Conservation (phyloP, 495 filamentous ascomycete genomes). For the Baudoinia panamericana region DNA sequence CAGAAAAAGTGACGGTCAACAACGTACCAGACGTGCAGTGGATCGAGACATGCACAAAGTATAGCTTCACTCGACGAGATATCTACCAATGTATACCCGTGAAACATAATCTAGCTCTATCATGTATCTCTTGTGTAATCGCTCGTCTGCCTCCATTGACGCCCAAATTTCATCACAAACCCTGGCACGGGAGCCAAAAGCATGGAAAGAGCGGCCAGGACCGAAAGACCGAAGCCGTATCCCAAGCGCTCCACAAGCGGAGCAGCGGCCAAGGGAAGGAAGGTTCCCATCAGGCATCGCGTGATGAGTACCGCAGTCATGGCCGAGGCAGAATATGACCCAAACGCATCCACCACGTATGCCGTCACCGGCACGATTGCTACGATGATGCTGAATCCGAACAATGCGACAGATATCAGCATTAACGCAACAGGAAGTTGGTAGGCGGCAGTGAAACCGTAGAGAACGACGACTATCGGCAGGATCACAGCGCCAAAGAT, state of each 20-base stretch:
- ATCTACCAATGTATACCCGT: no score
- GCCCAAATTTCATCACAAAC: conserved; percentile 38
- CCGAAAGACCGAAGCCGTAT: conserved; percentile 38
- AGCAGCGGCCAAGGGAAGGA: conserved; percentile 37
- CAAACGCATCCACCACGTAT: conserved; percentile 47
- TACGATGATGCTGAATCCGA: conserved; percentile 33
- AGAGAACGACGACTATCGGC: conserved; percentile 33
- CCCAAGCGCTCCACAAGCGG: conserved; percentile 36
- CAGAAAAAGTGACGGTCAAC: no score
- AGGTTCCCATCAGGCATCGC: conserved; percentile 41
- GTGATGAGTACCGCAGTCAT: conserved; percentile 43
- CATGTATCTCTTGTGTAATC: conserved; percentile 28
- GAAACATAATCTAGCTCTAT: no score
- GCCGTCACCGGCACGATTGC: conserved; percentile 38
- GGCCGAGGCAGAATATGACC: conserved; percentile 41
- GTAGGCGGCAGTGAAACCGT: conserved; percentile 37
- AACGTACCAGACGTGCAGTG: no score
- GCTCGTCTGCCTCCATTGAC: conserved; percentile 37
- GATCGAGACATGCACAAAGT: no score
- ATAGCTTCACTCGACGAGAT: no score
- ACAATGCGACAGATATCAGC: conserved; percentile 30
- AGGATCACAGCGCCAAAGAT: conserved; percentile 32
- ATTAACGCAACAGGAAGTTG: conserved; percentile 30
- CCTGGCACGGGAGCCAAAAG: conserved; percentile 39
- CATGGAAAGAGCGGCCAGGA: conserved; percentile 30